Base-by-base conservation (phyloP, 257 asterid genomes). In the Salvia hispanica region DNA sequence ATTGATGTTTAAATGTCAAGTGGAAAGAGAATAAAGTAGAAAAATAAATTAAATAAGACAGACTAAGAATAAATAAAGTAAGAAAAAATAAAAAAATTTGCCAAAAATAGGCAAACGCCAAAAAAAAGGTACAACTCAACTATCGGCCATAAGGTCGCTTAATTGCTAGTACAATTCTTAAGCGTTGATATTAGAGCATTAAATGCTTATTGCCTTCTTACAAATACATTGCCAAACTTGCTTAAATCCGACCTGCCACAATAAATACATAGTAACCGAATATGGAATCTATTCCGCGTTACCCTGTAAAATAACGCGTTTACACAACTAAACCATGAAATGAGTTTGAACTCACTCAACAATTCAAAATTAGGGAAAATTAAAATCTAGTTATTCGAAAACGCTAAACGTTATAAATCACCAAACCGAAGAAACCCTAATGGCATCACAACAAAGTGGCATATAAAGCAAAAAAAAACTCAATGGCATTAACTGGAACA, bases 341-440 rank as follows among this genome's bases (percentile, higher is more conserved):
- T 1, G n/a, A 8, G 12, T 55, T 52, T 18, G 14, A n/a, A n/a
- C n/a, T n/a, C n/a, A n/a, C n/a, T n/a, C n/a, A 16, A 31, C 31
- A 58, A 54, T 55, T 67, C 21, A 67, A 57, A 7, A 7, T 40
- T 33, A 11, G 42, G 43, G 34, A 11, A 36, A 64, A 37, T 2
- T 14, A 61, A 5, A 9, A 7, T 72, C 62, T 1, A 64, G 47
- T 25, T 14, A 47, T 61, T 46, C 65, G 9, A 48, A 34, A 25
- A 25, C 69, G 7, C 15, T 13, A 64, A 15, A 71, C 2, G 18
- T 10, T 9, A 9, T 9, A 10, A 58, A 12, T 36, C 1, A 15
- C 59, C 5, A 70, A 69, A 42, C 18, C 21, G 65, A 68, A 51
- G n/a, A 43, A 67, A 44, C 62, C 14, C 54, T 12, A 34, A 51